Conservation (phyloP, 768 basidiomycete genomes). For the Podaxis pistillaris region DNA sequence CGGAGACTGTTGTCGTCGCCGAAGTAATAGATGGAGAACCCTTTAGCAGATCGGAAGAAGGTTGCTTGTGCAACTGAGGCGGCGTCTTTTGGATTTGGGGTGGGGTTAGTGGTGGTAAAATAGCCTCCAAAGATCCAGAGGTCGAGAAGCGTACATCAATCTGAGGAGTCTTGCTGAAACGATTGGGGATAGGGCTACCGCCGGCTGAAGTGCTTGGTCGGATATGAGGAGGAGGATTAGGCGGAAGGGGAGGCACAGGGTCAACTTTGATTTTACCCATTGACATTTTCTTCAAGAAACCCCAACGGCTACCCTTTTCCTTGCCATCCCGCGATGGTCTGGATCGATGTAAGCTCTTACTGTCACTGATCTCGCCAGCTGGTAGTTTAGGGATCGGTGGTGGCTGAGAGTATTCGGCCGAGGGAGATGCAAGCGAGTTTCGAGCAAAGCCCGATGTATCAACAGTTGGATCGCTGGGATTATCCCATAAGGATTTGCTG, state of each 20-base stretch:
- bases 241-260: constrained; percentile 28
- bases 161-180: constrained; percentile 48
- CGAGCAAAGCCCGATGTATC: constrained; percentile 2
- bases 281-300: constrained; percentile 97
- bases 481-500: constrained; percentile 52
- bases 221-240: constrained; percentile 26
- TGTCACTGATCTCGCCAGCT: constrained; percentile 1
- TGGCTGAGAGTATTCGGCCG: constrained; percentile 2
- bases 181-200: constrained; percentile 26
- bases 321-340: constrained; percentile 35
- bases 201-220: constrained; percentile 17
- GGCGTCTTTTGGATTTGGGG: constrained; percentile 18
- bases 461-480: constrained; percentile 9
- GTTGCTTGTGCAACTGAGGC: constrained; percentile 21
- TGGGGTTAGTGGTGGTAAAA: constrained; percentile 31
- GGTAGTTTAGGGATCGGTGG: constrained; percentile 9
- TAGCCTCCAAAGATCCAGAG: constrained; percentile 57
- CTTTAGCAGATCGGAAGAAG: constrained; percentile 27
- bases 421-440: constrained; percentile 17
- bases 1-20: constrained; percentile 10
- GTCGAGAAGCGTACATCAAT: constrained; percentile 75
- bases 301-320: constrained; percentile 81
- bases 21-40: constrained; percentile 20
- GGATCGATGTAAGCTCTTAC: constrained; percentile 14
- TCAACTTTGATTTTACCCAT: constrained; percentile 90